A percentile compares a stretch with the other conserved stretches of the same genome.
These are phyloP conservation scores for Saccharum officinarum DNA, from an alignment of 176 grass and related monocot species.

Conservation along the genomic window DNA sequence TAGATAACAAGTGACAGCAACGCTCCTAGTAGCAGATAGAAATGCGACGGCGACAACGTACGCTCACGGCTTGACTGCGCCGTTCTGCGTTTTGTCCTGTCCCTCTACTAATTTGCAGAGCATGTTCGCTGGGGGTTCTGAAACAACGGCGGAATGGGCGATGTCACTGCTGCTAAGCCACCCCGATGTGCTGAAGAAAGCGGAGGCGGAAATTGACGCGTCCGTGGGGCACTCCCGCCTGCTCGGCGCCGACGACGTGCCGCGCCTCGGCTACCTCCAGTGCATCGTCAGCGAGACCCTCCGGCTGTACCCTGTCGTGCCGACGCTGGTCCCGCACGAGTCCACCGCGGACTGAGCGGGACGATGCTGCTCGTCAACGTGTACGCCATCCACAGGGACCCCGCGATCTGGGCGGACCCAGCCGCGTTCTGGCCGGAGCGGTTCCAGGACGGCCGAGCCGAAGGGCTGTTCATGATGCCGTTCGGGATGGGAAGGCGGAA, in stretches of 20 bases:
- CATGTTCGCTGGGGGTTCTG: conserved; percentile 41
- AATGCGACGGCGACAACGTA: no score
- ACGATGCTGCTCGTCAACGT: conserved; percentile 64
- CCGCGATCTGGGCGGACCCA: conserved; percentile 35
- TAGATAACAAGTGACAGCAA: no score
- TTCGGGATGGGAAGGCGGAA: conserved; percentile 63
- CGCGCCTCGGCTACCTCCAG: conserved; percentile 49
- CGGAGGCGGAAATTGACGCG: conserved; percentile 41
- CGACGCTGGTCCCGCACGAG: conserved; percentile 52
- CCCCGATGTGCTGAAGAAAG: conserved; percentile 42
- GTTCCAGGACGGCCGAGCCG: conserved; percentile 30
- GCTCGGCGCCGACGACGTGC: conserved; percentile 46
- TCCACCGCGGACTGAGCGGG: conserved; percentile 42
- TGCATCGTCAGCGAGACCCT: conserved; percentile 59
- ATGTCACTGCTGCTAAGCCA: conserved; percentile 63
- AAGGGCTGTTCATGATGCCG: conserved; percentile 32
- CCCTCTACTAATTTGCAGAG: not conserved
- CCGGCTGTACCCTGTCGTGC: conserved; percentile 55
- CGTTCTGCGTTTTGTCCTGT: not conserved
- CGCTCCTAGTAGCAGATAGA: no score
- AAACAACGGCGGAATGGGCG: conserved; percentile 55
- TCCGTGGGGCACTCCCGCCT: conserved; percentile 31
- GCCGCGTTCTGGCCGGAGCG: conserved; percentile 54
- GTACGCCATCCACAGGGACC: conserved; percentile 63
- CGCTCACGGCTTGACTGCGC: no score